A percentile compares a stretch with the other conserved stretches of the same genome.
Conservation (phyloP, 306 rosid genomes). For the Corylus heterophylla region DNA sequence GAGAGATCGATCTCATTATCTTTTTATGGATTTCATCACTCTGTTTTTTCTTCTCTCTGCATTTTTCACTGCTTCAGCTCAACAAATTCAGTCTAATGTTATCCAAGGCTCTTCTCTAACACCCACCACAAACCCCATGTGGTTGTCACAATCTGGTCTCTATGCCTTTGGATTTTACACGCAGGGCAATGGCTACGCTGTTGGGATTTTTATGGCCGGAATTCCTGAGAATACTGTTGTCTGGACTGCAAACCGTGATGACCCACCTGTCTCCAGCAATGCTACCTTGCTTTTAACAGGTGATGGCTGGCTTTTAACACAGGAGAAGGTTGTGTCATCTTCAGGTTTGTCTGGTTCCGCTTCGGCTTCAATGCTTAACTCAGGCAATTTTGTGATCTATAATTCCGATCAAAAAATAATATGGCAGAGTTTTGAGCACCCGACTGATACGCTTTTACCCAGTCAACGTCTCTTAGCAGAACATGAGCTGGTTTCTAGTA, state of each 20-base stretch:
- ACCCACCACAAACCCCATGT: background rate
- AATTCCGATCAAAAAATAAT: background rate
- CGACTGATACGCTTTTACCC: background rate
- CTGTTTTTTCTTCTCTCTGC: background rate
- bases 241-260: background rate
- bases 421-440: background rate
- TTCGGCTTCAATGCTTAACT: background rate
- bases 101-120: background rate
- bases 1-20: background rate
- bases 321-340: too few relatives aligned
- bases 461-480: background rate
- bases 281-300: background rate
- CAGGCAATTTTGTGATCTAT: constrained; percentile 4
- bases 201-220: background rate
- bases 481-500: background rate
- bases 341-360: too few relatives aligned
- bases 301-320: background rate
- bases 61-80: background rate
- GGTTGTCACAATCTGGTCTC: background rate
- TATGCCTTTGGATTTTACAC: background rate
- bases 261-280: background rate
- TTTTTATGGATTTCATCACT: background rate
- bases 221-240: background rate
- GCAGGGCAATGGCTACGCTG: background rate
- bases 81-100: background rate